Evolutionary conservation across 768 basidiomycete genomes (phyloP).

Genomic region (Mycena capillaripes): DNA sequence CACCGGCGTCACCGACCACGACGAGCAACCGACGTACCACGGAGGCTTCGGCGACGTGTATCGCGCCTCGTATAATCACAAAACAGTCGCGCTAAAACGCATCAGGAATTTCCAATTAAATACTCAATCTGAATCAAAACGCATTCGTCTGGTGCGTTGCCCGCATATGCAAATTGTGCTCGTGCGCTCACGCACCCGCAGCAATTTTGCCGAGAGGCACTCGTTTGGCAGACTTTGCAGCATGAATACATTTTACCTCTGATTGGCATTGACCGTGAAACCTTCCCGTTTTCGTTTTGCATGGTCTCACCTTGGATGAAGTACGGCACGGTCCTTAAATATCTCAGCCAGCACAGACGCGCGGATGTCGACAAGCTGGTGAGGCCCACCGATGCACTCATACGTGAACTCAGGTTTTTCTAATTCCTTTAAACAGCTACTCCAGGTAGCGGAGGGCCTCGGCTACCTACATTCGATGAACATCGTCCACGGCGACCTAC

Average conservation of each 20-base stretch:
- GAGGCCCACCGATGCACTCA: not conserved
- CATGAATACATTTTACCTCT: constrained; percentile 4
- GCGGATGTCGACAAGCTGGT: not conserved
- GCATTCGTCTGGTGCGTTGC: not conserved
- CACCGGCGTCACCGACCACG: constrained; percentile 10
- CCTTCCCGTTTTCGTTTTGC: constrained; percentile 12
- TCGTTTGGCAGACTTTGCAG: constrained; percentile 15
- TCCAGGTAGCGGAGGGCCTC: constrained; percentile 7
- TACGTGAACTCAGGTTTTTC: not conserved
- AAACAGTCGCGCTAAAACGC: constrained; percentile 6
- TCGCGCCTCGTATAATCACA: not conserved
- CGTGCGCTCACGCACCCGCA: not conserved
- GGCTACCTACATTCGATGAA: constrained; percentile 4
- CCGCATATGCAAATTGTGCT: not conserved
- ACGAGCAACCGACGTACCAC: constrained; percentile 3
- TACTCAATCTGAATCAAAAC: not conserved
- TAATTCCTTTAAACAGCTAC: not conserved
- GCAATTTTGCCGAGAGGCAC: constrained; percentile 19
- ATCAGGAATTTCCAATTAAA: not conserved
- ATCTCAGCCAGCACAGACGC: constrained; percentile 3
- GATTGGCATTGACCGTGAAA: constrained; percentile 14
- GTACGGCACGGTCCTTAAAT: constrained; percentile 7
- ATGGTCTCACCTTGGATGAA: constrained; percentile 24
- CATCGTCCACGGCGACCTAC: constrained; percentile 14
- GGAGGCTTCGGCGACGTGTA: constrained; percentile 16